phyloP scores from a whole-genome alignment of 345 rosid species.

The Brassica cretica region DNA sequence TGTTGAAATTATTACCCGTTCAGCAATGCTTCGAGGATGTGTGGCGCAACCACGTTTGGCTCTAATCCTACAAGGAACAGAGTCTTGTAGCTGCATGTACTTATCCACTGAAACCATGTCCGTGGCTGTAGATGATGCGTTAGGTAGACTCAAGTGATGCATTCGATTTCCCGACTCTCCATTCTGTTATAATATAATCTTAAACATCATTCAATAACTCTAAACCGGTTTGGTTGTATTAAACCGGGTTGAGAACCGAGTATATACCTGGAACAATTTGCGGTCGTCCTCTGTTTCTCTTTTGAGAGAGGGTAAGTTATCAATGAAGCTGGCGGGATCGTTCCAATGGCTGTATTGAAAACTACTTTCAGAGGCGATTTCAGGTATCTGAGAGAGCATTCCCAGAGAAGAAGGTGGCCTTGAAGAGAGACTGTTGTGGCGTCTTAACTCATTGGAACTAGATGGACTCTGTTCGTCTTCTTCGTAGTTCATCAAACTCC shows the following conservation, averaged over 20 bases:
- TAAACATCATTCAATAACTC: slow-evolving; percentile 2
- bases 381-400: slow-evolving; percentile 71
- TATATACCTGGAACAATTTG: slow-evolving; percentile 55
- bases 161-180: slow-evolving; percentile 44
- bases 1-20: slow-evolving; percentile 58
- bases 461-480: slow-evolving; percentile 56
- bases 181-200: slow-evolving; percentile 39
- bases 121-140: slow-evolving; percentile 41
- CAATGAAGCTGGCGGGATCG: slow-evolving; percentile 49
- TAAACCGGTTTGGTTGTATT: slow-evolving; percentile 16
- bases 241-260: slow-evolving; percentile 20
- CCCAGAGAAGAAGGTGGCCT: slow-evolving; percentile 63
- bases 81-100: slow-evolving; percentile 70
- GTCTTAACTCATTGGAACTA: slow-evolving; percentile 50
- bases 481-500: slow-evolving; percentile 50
- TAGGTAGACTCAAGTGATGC: slow-evolving; percentile 79
- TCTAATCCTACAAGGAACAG: slow-evolving; percentile 91
- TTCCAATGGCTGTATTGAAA: slow-evolving; percentile 62
- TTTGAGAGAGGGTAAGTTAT: slow-evolving; percentile 49
- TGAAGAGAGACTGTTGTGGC: slow-evolving; percentile 60
- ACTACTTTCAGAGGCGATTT: slow-evolving; percentile 47
- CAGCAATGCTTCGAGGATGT: slow-evolving; percentile 99
- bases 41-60: slow-evolving; percentile 99
- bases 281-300: slow-evolving; percentile 47
- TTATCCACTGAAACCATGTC: slow-evolving; percentile 72